These are phyloP conservation scores for Patellifolia procumbens DNA, from an alignment of 179 eudicot genomes.

Conservation along the genomic window DNA sequence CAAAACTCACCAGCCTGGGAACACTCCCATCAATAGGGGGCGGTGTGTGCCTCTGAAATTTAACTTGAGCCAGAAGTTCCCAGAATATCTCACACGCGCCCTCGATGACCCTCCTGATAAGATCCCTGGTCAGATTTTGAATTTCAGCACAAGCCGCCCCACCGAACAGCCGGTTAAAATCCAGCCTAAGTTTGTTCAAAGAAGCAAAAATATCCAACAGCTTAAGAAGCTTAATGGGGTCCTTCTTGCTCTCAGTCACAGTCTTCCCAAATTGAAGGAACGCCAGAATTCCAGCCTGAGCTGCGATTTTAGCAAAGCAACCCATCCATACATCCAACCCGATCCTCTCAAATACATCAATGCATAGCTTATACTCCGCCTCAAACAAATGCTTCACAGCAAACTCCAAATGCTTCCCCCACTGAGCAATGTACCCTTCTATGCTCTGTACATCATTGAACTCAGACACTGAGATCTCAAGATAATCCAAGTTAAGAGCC, in stretches of 20 bases:
- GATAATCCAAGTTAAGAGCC: conserved; percentile 87
- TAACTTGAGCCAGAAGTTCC: conserved; percentile 92
- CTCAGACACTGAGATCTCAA: conserved; percentile 82
- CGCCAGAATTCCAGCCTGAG: conserved; percentile 89
- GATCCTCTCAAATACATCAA: conserved; percentile 89
- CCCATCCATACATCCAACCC: conserved; percentile 88
- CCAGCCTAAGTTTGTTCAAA: conserved; percentile 75
- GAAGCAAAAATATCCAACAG: conserved; percentile 88
- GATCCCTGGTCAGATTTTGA: conserved; percentile 84
- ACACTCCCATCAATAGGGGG: conserved; percentile 90
- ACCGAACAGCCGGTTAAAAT: conserved; percentile 93
- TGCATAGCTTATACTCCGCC: conserved; percentile 91
- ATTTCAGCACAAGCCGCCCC: conserved; percentile 93
- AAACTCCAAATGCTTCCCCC: conserved; percentile 98
- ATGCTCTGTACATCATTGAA: conserved; percentile 90
- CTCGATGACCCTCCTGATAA: conserved; percentile 78
- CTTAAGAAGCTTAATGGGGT: conserved; percentile 87
- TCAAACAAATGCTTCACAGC: conserved; percentile 94
- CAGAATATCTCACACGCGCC: conserved; percentile 94
- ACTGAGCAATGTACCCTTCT: conserved; percentile 80
- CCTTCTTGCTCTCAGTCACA: conserved; percentile 96
- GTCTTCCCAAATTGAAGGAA: conserved; percentile 95
- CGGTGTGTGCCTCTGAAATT: conserved; percentile 86
- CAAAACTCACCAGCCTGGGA: conserved; percentile 79
- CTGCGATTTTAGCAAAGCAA: conserved; percentile 86